Percentiles rank a stretch among this genome's conserved stretches.
These are phyloP conservation scores for Cyberlindnera samutprakarnensis DNA, from an alignment of 805 yeast species.

Conservation along the genomic window DNA sequence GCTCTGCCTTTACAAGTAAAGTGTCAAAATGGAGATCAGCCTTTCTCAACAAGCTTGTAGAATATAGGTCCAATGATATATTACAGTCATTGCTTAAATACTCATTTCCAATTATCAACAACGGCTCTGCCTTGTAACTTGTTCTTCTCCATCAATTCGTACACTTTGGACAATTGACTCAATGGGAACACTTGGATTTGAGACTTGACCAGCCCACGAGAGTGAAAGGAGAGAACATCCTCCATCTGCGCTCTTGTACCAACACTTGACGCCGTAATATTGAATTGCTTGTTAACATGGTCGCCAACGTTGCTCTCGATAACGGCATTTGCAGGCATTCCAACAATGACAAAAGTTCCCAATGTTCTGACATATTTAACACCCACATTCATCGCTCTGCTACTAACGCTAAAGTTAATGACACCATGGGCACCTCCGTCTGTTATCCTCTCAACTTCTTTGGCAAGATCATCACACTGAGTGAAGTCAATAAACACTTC, in stretches of 20 bases:
- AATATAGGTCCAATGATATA: too few species aligned
- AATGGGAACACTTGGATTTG: slow-evolving; percentile 50
- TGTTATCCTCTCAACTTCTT: slow-evolving; percentile 36
- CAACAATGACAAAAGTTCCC: slow-evolving; percentile 59
- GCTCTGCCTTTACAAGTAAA: too few species aligned
- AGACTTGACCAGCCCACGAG: slow-evolving; percentile 54
- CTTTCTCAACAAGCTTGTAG: too few species aligned
- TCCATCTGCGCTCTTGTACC: slow-evolving; percentile 28
- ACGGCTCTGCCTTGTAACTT: slow-evolving; percentile 70
- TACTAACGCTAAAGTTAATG: slow-evolving; percentile 53
- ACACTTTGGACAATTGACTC: slow-evolving; percentile 42
- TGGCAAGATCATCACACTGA: slow-evolving; percentile 39
- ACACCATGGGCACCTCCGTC: slow-evolving; percentile 66
- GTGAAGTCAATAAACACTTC: slow-evolving; percentile 53
- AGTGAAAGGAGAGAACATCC: slow-evolving; percentile 62
- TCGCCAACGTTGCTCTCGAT: slow-evolving; percentile 35
- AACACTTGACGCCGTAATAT: slow-evolving; percentile 29
- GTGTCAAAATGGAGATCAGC: too few species aligned
- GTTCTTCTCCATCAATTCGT: slow-evolving; percentile 47
- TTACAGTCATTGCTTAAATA: too few species aligned
- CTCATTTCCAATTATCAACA: slow-evolving; percentile 48
- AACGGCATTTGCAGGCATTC: slow-evolving; percentile 47
- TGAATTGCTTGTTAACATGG: slow-evolving; percentile 38
- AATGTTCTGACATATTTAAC: slow-evolving; percentile 45
- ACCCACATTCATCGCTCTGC: slow-evolving; percentile 39